Evolutionary conservation across 495 filamentous ascomycete genomes (phyloP).

Genomic region (Lepraria neglecta): DNA sequence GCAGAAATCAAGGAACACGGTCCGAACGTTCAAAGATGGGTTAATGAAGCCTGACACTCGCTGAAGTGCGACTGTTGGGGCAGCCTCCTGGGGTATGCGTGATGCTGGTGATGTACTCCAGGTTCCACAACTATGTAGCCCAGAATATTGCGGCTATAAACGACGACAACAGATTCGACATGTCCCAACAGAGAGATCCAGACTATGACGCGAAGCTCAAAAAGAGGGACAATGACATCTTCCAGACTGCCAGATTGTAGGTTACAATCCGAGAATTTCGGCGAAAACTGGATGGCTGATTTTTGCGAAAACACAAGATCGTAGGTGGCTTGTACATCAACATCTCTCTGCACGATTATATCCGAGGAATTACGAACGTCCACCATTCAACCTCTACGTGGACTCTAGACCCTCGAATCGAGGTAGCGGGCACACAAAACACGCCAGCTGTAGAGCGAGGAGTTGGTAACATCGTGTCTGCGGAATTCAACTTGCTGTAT

Average conservation of each 20-base stretch:
- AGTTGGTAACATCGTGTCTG: conserved; percentile 44
- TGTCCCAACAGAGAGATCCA: background rate
- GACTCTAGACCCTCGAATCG: conserved; percentile 31
- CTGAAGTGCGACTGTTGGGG: conserved; percentile 58
- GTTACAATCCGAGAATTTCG: background rate
- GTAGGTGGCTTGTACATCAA: conserved; percentile 31
- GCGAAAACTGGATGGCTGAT: background rate
- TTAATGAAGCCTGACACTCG: conserved; percentile 69
- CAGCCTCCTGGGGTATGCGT: conserved; percentile 69
- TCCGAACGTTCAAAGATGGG: conserved; percentile 64
- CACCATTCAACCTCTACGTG: conserved; percentile 25
- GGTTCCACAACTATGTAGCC: conserved; percentile 43
- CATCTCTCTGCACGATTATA: conserved; percentile 32
- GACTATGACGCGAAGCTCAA: background rate
- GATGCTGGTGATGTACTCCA: conserved; percentile 48
- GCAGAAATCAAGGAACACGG: conserved; percentile 62
- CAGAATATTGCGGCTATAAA: conserved; percentile 46
- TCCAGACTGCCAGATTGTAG: background rate
- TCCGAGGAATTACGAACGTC: conserved; percentile 27
- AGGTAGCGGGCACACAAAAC: conserved; percentile 7
- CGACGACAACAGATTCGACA: conserved; percentile 41
- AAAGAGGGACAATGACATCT: conserved; percentile 4
- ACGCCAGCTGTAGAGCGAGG: conserved; percentile 27
- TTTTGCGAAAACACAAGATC: background rate
- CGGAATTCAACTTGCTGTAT: conserved; percentile 49